Evolutionary conservation across 2,329 filamentous ascomycete species (phyloP).

Genomic region (Pseudogymnoascus sp.): DNA sequence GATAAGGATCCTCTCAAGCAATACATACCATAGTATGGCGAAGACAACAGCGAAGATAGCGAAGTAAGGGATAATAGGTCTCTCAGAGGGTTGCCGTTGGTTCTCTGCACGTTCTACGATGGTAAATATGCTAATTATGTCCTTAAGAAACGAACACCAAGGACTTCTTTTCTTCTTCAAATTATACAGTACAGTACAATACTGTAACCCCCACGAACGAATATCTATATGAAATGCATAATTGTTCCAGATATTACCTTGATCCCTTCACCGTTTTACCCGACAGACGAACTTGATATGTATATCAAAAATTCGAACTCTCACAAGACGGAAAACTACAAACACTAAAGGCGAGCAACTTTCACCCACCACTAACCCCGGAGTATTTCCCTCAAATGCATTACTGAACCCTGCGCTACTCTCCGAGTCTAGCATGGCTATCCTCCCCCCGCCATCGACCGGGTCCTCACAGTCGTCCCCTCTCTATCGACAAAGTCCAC

Average conservation of each 20-base stretch:
- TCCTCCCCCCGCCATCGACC: slow-evolving; percentile 3
- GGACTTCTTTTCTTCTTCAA: neutral
- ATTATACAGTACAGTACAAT: neutral
- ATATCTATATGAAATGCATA: neutral
- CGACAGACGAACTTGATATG: neutral
- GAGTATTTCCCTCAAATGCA: slow-evolving; percentile 6
- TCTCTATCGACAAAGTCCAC: slow-evolving; percentile 3
- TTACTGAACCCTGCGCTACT: slow-evolving; percentile 1
- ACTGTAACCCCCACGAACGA: neutral
- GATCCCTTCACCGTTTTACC: neutral
- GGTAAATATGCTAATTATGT: neutral
- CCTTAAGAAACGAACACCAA: neutral
- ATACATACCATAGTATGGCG: neutral
- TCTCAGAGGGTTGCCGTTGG: neutral
- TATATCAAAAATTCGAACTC: neutral
- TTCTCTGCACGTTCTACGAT: neutral
- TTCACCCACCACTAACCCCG: slow-evolving; percentile 1
- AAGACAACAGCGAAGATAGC: neutral
- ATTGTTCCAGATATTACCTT: neutral
- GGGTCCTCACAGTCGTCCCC: neutral
- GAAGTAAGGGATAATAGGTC: neutral
- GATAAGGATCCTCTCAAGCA: neutral
- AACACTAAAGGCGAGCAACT: neutral
- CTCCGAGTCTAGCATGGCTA: slow-evolving; percentile 7
- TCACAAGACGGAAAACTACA: neutral